Base-by-base conservation (phyloP, 768 basidiomycete genomes). In the Scleroderma citrinum region DNA sequence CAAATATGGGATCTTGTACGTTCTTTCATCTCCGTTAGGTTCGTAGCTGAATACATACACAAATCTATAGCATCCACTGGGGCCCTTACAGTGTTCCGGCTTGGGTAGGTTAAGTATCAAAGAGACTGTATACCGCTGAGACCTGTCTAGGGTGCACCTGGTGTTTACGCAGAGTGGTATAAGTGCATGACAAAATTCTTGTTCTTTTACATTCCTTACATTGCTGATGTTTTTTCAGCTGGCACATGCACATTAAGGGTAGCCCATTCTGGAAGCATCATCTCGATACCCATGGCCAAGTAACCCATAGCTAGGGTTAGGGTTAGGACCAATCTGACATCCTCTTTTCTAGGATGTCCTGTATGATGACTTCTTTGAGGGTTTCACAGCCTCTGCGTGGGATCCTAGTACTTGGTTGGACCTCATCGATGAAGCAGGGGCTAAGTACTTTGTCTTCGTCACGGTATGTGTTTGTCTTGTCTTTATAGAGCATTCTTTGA, bases 371-470 rank as follows among this genome's bases (percentile, higher is more conserved):
- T 82, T 83, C 53, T 78, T 83, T 37, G 61, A 71, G 2, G 65
- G 73, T 44, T 81, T 81, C 56, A 78, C 73, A 0, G 78, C 76
- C 1, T 65, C 66, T 1, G 72, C 73, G 41, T 83, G 77, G 64
- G 74, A 80, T 36, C 73, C 81, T 3, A 76, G 71, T 40, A 69
- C 65, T 35, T 82, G 80, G 78, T 57, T 80, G 0, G 73, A 80
- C 55, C 48, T 82, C 7, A 75, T 83, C 44, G 76, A 74, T 36
- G 67, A 69, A 26, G 76, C 78, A 0, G 81, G 81, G 2, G 81
- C 81, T 2, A 81, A 78, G 56, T 82, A 82, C 52, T 81, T 82
- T 52, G 79, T 82, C 19, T 62, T 79, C 31, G 76, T 77, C 7
- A 74, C 79, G 14, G 77, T 73, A 13, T 38, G 41, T 42, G 11